Evolutionary conservation across 2,329 filamentous ascomycete genomes (phyloP).

Genomic region (Tolypocladium amazonense): DNA sequence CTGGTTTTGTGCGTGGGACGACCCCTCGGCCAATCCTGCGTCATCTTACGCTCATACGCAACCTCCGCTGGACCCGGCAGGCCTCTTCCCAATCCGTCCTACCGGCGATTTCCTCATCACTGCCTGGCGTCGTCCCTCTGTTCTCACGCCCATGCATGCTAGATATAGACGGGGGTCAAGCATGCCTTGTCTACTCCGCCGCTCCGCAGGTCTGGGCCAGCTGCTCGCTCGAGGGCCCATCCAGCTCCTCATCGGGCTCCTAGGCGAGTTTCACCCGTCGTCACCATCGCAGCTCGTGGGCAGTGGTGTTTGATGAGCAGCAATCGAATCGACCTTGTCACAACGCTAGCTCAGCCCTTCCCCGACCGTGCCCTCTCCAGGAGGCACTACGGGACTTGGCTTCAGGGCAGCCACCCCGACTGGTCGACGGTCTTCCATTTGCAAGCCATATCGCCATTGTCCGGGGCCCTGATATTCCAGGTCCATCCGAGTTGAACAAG

Average conservation of each 20-base stretch:
- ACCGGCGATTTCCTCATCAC: neutral
- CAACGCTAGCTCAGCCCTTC: neutral
- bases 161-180: neutral
- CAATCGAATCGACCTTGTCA: neutral
- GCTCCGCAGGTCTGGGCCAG: slow-evolving; percentile 2
- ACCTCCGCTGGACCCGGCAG: neutral
- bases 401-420: slow-evolving; percentile 3
- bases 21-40: neutral
- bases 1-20: neutral
- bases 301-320: neutral
- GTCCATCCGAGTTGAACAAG: slow-evolving; percentile 1
- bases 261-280: slow-evolving; percentile 1
- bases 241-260: neutral
- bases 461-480: slow-evolving; percentile 1
- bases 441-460: neutral
- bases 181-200: neutral
- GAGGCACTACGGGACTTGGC: slow-evolving; percentile 1
- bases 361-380: neutral
- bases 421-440: neutral
- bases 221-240: neutral
- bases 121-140: neutral
- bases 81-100: neutral
- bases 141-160: neutral
- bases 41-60: neutral
- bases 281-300: neutral